These are phyloP conservation scores for Allantophomopsis cytisporea DNA, from an alignment of 2,329 filamentous ascomycete species.

Conservation along the genomic window DNA sequence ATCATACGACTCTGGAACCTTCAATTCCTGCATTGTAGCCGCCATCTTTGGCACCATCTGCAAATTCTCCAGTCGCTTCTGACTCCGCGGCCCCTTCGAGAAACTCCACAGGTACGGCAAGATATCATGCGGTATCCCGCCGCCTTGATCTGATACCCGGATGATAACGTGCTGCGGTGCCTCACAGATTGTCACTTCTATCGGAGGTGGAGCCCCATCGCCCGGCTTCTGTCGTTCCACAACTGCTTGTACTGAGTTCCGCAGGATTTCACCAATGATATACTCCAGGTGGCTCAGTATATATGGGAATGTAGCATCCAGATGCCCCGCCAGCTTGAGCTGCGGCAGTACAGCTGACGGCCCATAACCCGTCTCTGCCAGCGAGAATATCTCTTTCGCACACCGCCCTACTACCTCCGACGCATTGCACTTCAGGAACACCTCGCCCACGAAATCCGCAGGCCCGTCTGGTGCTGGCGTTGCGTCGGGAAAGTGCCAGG, in stretches of 20 bases:
- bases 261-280: constrained; percentile 86
- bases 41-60: constrained; percentile 80
- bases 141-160: constrained; percentile 87
- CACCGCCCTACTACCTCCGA: constrained; percentile 80
- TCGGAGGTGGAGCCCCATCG: constrained; percentile 52
- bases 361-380: constrained; percentile 65
- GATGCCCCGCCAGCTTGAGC: constrained; percentile 71
- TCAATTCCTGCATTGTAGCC: constrained; percentile 70
- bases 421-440: constrained; percentile 86
- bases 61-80: constrained; percentile 71
- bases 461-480: constrained; percentile 42
- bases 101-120: constrained; percentile 94
- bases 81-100: constrained; percentile 74
- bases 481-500: constrained; percentile 76
- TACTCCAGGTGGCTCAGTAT: constrained; percentile 95
- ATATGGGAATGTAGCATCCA: constrained; percentile 87
- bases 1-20: constrained; percentile 15
- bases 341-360: constrained; percentile 60
- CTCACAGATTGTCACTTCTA: constrained; percentile 91
- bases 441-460: constrained; percentile 76
- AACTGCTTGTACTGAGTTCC: constrained; percentile 88
- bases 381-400: constrained; percentile 58
- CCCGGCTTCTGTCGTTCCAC: constrained; percentile 54
- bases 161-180: constrained; percentile 92
- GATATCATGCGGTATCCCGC: constrained; percentile 75